Evolutionary conservation across 352 stramenopile genomes (phyloP).

Genomic region (Phytopythium mirpurense): DNA sequence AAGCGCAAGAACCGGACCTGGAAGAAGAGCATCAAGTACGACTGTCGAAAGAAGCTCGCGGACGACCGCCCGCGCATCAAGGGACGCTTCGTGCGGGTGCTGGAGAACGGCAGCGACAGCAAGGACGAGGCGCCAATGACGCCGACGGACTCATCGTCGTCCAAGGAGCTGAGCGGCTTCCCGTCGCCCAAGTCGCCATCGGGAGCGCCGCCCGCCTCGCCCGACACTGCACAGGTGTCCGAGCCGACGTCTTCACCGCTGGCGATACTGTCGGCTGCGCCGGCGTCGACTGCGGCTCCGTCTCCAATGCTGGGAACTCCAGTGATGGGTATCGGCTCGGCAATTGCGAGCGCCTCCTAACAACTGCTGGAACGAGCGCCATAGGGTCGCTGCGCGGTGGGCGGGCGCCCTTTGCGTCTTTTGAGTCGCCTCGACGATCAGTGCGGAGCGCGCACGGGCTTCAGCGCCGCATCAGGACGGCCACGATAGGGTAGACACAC

Average conservation of each 20-base stretch:
- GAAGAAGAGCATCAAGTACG: constrained; percentile 99
- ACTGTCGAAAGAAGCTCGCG: constrained; percentile 97
- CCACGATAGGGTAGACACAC: constrained; percentile 10
- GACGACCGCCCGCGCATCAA: constrained; percentile 93
- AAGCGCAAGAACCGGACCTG: constrained; percentile 96
- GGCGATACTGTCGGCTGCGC: constrained; percentile 9
- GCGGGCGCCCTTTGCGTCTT: neutral
- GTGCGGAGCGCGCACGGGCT: neutral
- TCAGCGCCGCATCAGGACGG: neutral
- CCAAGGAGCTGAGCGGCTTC: constrained; percentile 14
- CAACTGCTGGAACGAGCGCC: constrained; percentile 3
- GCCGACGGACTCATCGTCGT: constrained; percentile 13
- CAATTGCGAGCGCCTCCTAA: constrained; percentile 38
- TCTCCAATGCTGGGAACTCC: constrained; percentile 9
- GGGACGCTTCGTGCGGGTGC: constrained; percentile 89
- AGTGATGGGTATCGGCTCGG: constrained; percentile 15
- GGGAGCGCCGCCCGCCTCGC: constrained; percentile 11
- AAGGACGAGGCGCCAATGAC: constrained; percentile 36
- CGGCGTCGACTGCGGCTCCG: constrained; percentile 9
- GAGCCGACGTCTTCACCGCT: constrained; percentile 3
- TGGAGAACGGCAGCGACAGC: constrained; percentile 45
- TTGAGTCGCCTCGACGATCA: constrained; percentile 1
- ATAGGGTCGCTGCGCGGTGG: neutral
- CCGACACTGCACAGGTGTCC: constrained; percentile 9
- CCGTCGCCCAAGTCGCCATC: constrained; percentile 25